Evolutionary conservation across 1,139 yeast genomes (phyloP).

Genomic region (Magnusiomyces magnusii): DNA sequence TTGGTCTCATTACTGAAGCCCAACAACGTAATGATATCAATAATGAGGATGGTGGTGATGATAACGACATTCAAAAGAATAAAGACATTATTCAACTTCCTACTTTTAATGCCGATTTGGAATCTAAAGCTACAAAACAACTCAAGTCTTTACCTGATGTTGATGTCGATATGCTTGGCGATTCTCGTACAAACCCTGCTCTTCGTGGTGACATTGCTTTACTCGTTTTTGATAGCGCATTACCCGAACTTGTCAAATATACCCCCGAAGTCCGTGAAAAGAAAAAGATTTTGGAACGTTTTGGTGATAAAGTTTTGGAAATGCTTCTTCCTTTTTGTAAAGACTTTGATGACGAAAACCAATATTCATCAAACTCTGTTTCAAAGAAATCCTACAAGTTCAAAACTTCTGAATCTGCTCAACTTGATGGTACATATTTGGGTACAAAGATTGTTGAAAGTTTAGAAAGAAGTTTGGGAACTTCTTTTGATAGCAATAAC

Average conservation of each 20-base stretch:
- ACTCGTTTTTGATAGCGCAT: conserved; percentile 68
- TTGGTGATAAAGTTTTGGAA: background rate
- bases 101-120: conserved; percentile 41
- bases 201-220: conserved; percentile 83
- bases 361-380: too few species aligned
- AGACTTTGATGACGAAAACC: background rate
- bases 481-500: background rate
- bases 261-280: conserved; percentile 9
- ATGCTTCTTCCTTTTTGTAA: background rate
- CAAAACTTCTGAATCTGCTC: background rate
- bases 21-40: conserved; percentile 48
- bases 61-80: conserved; percentile 20
- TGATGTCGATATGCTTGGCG: conserved; percentile 78
- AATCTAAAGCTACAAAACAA: conserved; percentile 52
- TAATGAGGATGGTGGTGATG: conserved; percentile 22
- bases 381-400: background rate
- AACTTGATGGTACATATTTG: background rate
- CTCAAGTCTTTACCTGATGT: conserved; percentile 76
- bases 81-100: conserved; percentile 37
- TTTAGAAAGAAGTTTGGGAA: background rate
- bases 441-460: background rate
- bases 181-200: conserved; percentile 82
- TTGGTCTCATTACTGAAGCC: conserved; percentile 68
- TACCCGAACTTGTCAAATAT: conserved; percentile 12
- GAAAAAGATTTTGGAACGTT: conserved; percentile 1